Percentiles rank a stretch among this genome's conserved stretches.
Evolutionary conservation across 257 asterid species (phyloP).

Genomic region (Petunia secreta): DNA sequence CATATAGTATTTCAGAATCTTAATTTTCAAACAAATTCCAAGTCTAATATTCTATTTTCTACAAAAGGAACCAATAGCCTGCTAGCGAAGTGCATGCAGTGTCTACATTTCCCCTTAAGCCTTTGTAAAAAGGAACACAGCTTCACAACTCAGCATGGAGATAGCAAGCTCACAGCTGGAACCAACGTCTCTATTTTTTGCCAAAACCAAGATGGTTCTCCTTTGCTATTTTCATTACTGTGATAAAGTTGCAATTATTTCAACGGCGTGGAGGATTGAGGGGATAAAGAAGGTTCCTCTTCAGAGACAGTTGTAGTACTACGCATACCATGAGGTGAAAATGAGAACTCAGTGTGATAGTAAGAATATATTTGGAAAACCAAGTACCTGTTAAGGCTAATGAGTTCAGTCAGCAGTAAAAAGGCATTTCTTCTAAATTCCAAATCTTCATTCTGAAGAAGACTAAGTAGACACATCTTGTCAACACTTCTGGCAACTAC

Average conservation of each 20-base stretch:
- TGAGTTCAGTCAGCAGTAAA: constrained; percentile 52
- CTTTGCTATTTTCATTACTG: too few relatives aligned
- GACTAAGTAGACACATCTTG: constrained; percentile 43
- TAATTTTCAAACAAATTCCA: background rate
- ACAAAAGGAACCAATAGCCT: background rate
- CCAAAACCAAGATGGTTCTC: background rate
- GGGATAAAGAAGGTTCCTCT: too few relatives aligned
- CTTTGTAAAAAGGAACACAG: background rate
- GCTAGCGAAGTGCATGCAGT: background rate
- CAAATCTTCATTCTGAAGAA: constrained; percentile 47
- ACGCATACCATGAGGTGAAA: background rate
- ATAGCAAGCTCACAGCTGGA: too few relatives aligned
- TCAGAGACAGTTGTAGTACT: background rate
- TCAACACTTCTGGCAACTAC: constrained; percentile 50
- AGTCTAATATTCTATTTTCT: background rate
- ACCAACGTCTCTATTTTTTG: background rate
- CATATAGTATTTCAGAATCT: background rate
- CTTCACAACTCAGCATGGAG: too few relatives aligned
- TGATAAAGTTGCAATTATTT: too few relatives aligned
- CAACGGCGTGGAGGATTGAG: too few relatives aligned
- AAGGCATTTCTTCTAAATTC: constrained; percentile 45
- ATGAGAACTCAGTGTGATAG: background rate
- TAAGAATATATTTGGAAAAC: background rate
- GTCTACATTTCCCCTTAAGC: background rate
- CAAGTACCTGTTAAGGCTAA: constrained; percentile 72